A percentile compares a stretch with the other conserved stretches of the same genome.
These are phyloP conservation scores for Puccinia horiana DNA, from an alignment of 1,284 basidiomycete genomes.

Conservation along the genomic window DNA sequence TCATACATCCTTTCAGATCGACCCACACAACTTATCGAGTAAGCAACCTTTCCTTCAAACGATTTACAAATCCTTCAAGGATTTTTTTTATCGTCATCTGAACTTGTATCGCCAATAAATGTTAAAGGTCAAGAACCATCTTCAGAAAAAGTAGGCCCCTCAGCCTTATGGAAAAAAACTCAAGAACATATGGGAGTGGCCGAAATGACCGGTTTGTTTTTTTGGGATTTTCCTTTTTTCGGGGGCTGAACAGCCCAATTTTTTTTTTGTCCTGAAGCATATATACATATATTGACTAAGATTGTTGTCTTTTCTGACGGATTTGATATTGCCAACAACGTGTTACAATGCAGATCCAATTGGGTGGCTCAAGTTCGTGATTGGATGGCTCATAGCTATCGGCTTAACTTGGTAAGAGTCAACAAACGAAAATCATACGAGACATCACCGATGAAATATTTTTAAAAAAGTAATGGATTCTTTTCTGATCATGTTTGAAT, in stretches of 20 bases:
- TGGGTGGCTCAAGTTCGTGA: slow-evolving; percentile 13
- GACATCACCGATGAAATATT: too few species aligned
- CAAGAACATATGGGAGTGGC: not conserved
- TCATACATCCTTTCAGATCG: not conserved
- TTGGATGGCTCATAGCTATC: slow-evolving; percentile 27
- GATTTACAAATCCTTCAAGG: not conserved
- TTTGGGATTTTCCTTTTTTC: not conserved
- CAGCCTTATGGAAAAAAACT: slow-evolving; percentile 16
- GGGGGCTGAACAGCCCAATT: too few species aligned
- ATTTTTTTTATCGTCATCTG: not conserved
- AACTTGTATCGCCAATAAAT: not conserved
- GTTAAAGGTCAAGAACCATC: not conserved
- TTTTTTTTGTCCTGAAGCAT: not conserved
- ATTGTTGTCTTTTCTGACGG: too few species aligned
- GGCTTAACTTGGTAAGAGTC: slow-evolving; percentile 33
- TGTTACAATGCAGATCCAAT: slow-evolving; percentile 7
- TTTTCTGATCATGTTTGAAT: too few species aligned
- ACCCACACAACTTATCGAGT: slow-evolving; percentile 1
- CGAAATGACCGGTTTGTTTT: slow-evolving; percentile 22
- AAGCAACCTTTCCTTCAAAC: not conserved
- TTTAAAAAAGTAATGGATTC: too few species aligned
- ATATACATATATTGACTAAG: too few species aligned
- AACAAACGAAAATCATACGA: not conserved
- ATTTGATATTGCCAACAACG: not conserved
- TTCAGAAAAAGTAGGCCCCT: not conserved